A percentile compares a stretch with the other conserved stretches of the same genome.
Evolutionary conservation across 2,329 filamentous ascomycete species (phyloP).

Genomic region (Cercospora beticola): DNA sequence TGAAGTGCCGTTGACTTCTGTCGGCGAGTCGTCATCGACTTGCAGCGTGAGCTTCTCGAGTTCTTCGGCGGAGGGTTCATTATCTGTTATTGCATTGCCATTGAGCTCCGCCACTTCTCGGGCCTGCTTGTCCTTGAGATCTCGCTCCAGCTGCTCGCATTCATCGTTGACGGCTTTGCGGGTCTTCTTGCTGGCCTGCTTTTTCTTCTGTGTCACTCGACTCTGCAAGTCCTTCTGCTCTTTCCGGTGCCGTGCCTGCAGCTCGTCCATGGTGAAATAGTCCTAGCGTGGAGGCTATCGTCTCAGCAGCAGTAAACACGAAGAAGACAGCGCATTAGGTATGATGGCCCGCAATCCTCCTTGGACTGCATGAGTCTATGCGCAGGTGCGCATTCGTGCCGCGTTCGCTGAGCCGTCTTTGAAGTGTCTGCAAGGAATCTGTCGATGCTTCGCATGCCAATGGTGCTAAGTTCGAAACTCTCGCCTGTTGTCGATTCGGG

Average conservation of each 20-base stretch:
- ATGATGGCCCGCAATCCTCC: background rate
- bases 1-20: background rate
- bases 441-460: background rate
- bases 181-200: constrained; percentile 83
- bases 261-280: constrained; percentile 61
- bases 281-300: background rate
- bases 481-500: background rate
- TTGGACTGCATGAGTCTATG: background rate
- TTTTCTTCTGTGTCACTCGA: constrained; percentile 91
- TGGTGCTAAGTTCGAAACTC: background rate
- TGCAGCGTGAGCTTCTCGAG: constrained; percentile 28
- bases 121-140: constrained; percentile 56
- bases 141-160: constrained; percentile 58
- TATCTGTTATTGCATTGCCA: constrained; percentile 31
- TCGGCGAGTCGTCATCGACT: constrained; percentile 17
- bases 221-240: constrained; percentile 84
- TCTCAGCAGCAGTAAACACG: constrained; percentile 3
- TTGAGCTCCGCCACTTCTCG: constrained; percentile 51
- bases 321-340: background rate
- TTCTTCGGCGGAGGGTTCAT: constrained; percentile 21
- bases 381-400: background rate
- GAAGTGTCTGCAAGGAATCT: background rate
- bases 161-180: constrained; percentile 62
- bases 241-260: constrained; percentile 78
- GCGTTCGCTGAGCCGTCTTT: background rate